phyloP scores from a whole-genome alignment of 768 basidiomycete genomes.

The Glaciozyma martinii region DNA sequence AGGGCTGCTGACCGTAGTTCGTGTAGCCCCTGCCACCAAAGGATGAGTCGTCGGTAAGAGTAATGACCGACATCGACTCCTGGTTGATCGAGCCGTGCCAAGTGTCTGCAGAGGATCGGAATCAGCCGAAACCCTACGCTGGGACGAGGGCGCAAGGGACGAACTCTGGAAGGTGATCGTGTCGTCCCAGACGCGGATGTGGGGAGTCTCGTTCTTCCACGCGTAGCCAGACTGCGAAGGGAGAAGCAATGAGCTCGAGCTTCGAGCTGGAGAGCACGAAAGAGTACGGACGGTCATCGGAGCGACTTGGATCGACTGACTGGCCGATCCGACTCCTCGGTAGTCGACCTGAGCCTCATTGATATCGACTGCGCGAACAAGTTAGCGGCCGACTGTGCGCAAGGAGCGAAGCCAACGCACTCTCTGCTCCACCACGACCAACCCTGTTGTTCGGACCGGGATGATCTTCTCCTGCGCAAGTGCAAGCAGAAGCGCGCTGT shows the following conservation, averaged over 20 bases:
- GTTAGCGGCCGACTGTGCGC: background rate
- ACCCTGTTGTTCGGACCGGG: constrained; percentile 55
- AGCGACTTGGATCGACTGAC: constrained; percentile 61
- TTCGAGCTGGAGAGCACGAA: too few species aligned
- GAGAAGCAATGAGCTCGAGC: constrained; percentile 49
- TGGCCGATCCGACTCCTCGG: constrained; percentile 52
- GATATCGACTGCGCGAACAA: constrained; percentile 40
- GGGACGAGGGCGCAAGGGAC: background rate
- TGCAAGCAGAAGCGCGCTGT: constrained; percentile 76
- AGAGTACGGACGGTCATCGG: constrained; percentile 2
- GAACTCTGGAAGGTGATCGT: constrained; percentile 24
- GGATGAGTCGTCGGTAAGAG: constrained; percentile 22
- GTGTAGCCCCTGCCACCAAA: constrained; percentile 25
- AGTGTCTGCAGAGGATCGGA: background rate
- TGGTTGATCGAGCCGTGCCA: constrained; percentile 31
- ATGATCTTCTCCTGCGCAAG: constrained; percentile 74
- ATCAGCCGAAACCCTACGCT: background rate
- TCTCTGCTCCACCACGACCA: constrained; percentile 76
- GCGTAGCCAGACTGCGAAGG: constrained; percentile 52
- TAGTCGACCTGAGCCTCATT: constrained; percentile 68
- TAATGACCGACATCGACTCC: constrained; percentile 28
- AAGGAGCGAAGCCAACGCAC: background rate
- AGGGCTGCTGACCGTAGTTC: constrained; percentile 16
- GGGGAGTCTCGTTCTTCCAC: constrained; percentile 51
- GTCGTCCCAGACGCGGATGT: constrained; percentile 50